Evolutionary conservation across 768 basidiomycete genomes (phyloP), one percentile per base, ranked within the genome.

Genomic region (Cyclocybe cylindracea): DNA sequence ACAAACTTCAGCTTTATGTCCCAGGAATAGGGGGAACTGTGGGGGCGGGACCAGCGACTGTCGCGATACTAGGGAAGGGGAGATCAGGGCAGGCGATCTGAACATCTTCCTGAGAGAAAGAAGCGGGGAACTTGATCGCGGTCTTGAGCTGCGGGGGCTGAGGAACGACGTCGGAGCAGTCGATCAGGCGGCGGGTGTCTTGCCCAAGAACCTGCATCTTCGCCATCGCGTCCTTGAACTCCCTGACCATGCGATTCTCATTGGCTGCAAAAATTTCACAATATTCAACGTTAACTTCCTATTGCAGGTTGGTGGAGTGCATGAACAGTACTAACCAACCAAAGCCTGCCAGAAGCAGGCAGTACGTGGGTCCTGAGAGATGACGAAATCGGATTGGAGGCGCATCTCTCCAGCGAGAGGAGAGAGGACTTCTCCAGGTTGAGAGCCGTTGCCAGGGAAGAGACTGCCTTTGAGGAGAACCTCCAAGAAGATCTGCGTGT

Each of bases 401-500:
- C 60, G 60, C 60, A 61, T 64, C 52, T 64, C 62, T 31, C 60
- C 60, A 14, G 52, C 53, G 31, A 64, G 37, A 38, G 62, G 60
- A 14, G 62, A 64, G 29, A 55, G 39, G 29, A 64, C 62, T 51
- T 64, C 62, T 33, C 62, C 62, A 29, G 58, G 38, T 11, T 61
- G 56, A 19, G 54, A 54, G 34, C 53, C 55, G 37, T 56, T 58
- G 18, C 49, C 58, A 7, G 61, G 61, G 57, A 60, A 60, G 34
- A 46, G 31, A 10, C 19, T 51, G 13, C 65, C 65, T 39, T 64
- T 61, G 49, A 68, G 65, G 18, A 66, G 62, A 13, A 68, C 66
- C 54, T 75, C 73, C 44, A 74, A 56, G 65, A 64, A 72, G 50
- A 74, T 48, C 54, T 72, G 70, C n/a, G 68, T 65, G 55, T 74